Percentiles rank a stretch among this genome's conserved stretches.
Conservation (phyloP, 495 filamentous ascomycete genomes). For the Daldinia concentrica region DNA sequence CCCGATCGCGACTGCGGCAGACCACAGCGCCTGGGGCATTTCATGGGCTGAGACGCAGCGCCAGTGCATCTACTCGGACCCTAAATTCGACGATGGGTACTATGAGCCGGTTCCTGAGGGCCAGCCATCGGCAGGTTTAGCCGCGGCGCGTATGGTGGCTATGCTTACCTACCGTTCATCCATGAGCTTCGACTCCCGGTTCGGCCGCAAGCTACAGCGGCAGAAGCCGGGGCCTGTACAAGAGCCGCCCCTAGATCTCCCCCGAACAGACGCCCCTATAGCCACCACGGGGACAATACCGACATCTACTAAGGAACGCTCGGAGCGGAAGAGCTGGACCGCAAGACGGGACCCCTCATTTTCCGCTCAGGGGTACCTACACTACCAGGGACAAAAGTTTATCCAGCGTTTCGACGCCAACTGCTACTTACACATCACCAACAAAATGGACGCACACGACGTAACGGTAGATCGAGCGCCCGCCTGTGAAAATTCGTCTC, state of each 20-base stretch:
- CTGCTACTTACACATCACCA: constrained; percentile 51
- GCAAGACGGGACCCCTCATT: constrained; percentile 39
- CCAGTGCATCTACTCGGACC: constrained; percentile 48
- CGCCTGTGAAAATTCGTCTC: background rate
- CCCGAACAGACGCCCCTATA: constrained; percentile 28
- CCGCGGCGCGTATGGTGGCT: constrained; percentile 52
- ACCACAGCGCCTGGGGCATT: constrained; percentile 52
- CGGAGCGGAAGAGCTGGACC: constrained; percentile 35
- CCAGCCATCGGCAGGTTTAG: constrained; percentile 46
- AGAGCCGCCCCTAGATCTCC: constrained; percentile 36
- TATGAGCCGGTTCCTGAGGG: constrained; percentile 47
- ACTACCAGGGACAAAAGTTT: constrained; percentile 54
- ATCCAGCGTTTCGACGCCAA: constrained; percentile 52
- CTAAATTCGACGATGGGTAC: constrained; percentile 46
- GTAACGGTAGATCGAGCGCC: constrained; percentile 39
- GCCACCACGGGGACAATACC: background rate
- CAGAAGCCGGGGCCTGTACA: constrained; percentile 29
- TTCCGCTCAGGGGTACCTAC: constrained; percentile 50
- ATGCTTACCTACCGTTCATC: constrained; percentile 54
- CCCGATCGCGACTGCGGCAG: constrained; percentile 49
- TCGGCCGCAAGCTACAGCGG: constrained; percentile 47
- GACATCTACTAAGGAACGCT: constrained; percentile 9
- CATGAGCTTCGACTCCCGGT: constrained; percentile 47
- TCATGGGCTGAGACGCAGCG: constrained; percentile 53
- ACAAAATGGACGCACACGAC: constrained; percentile 55